These are phyloP conservation scores for Musa itinerans DNA, from an alignment of 176 grass and related monocot species.

Conservation along the genomic window DNA sequence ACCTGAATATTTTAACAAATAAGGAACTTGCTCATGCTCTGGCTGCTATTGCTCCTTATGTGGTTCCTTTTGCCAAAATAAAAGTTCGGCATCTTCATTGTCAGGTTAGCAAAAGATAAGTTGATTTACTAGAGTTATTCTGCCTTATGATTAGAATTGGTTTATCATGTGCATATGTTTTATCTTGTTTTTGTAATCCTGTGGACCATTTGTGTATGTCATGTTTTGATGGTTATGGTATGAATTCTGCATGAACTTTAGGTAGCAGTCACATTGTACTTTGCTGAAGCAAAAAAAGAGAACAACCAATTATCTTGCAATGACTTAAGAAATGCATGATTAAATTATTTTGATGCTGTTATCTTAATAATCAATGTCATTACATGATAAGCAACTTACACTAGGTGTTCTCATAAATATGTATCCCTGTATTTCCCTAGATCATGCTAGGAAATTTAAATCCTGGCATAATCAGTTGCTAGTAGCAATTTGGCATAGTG, in stretches of 20 bases:
- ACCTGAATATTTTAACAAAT: slow-evolving; percentile 56
- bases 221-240: too few species aligned
- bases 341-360: background rate
- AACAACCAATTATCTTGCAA: background rate
- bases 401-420: background rate
- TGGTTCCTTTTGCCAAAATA: slow-evolving; percentile 65
- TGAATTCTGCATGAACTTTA: too few species aligned
- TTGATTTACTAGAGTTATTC: slow-evolving; percentile 5
- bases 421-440: background rate
- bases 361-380: background rate
- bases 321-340: too few species aligned
- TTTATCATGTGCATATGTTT: background rate
- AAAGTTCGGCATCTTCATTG: slow-evolving; percentile 69
- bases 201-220: background rate
- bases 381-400: background rate
- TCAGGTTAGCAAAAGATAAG: slow-evolving; percentile 34
- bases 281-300: background rate
- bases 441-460: background rate
- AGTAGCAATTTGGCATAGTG: background rate
- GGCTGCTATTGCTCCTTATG: slow-evolving; percentile 75
- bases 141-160: background rate
- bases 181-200: background rate
- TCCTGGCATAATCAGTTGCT: background rate
- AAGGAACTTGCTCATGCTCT: slow-evolving; percentile 87
- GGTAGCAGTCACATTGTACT: too few species aligned